phyloP scores from a whole-genome alignment of 805 yeast genomes.

The Saccharomycopsis sp. region DNA sequence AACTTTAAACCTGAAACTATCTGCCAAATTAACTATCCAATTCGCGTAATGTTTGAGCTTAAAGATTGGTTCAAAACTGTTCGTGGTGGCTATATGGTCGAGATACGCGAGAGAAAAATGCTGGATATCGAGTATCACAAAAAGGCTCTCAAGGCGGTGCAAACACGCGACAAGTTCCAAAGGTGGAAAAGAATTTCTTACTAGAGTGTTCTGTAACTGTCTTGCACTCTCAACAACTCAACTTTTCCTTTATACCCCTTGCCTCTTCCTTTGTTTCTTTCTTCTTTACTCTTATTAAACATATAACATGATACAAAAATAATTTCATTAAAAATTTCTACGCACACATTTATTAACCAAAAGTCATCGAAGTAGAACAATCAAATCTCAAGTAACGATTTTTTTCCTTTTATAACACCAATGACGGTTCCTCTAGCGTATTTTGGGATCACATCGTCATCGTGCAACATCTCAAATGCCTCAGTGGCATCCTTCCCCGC shows the following conservation, averaged over 20 bases:
- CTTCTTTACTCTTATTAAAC: too few relatives aligned
- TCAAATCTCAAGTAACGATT: constrained; percentile 19
- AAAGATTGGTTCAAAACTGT: neutral
- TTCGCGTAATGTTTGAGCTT: neutral
- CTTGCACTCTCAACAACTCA: too few relatives aligned
- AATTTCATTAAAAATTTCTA: neutral
- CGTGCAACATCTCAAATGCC: constrained; percentile 48
- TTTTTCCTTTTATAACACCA: constrained; percentile 43
- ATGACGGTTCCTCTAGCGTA: constrained; percentile 43
- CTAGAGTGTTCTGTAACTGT: too few relatives aligned
- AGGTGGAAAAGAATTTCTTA: neutral
- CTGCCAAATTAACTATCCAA: neutral
- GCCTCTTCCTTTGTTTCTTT: too few relatives aligned
- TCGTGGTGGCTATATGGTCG: neutral
- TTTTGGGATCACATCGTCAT: constrained; percentile 45
- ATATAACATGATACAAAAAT: too few relatives aligned
- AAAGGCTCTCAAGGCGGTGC: neutral
- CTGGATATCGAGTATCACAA: neutral
- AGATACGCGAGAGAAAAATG: neutral
- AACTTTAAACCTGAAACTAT: neutral
- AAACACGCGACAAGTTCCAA: neutral
- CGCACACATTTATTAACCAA: neutral
- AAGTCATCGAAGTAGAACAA: neutral
- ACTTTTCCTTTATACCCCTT: too few relatives aligned
- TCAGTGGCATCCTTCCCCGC: constrained; percentile 45